Conservation (phyloP, 208 protist species). For the Crithidia acanthocephali region DNA sequence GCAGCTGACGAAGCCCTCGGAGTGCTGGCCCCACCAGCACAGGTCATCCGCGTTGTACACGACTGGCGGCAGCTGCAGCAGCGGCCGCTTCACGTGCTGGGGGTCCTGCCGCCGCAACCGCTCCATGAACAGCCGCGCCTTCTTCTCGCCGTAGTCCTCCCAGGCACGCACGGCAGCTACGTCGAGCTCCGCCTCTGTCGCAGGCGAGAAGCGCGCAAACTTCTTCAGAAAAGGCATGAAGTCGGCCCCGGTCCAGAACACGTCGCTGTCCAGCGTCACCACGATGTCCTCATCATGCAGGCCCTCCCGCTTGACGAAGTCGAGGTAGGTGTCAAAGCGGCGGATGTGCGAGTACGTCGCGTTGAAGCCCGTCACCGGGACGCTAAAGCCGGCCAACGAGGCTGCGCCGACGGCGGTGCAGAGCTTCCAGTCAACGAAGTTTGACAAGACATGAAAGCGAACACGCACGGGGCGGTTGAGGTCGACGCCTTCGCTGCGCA, state of each 20-base stretch:
- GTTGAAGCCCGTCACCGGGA: conserved; percentile 31
- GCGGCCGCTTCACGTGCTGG: conserved; percentile 10
- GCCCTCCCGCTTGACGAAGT: conserved; percentile 35
- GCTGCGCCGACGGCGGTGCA: conserved; percentile 39
- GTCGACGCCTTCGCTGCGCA: conserved; percentile 3
- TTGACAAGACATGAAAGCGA: conserved; percentile 30
- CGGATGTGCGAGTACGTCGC: conserved; percentile 35
- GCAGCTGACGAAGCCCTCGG: conserved; percentile 21
- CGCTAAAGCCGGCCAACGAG: conserved; percentile 31
- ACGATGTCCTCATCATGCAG: conserved; percentile 42
- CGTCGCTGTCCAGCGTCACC: conserved; percentile 39
- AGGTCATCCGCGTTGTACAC: conserved; percentile 41
- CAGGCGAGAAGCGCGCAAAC: conserved; percentile 35
- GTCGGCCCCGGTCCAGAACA: conserved; percentile 41
- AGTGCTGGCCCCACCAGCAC: conserved; percentile 41
- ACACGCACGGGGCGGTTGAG: conserved; percentile 16
- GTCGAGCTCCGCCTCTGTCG: conserved; percentile 31
- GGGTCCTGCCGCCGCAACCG: conserved; percentile 5
- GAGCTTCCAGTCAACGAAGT: conserved; percentile 27
- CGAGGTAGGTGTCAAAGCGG: conserved; percentile 34
- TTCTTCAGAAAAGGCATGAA: conserved; percentile 44
- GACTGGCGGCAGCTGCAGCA: conserved; percentile 41
- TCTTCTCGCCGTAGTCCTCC: conserved; percentile 48
- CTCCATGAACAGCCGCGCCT: conserved; percentile 32
- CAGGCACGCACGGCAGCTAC: conserved; percentile 42